These are phyloP conservation scores for Cytauxzoon felis DNA, from an alignment of 169 alveolate species.

Conservation along the genomic window DNA sequence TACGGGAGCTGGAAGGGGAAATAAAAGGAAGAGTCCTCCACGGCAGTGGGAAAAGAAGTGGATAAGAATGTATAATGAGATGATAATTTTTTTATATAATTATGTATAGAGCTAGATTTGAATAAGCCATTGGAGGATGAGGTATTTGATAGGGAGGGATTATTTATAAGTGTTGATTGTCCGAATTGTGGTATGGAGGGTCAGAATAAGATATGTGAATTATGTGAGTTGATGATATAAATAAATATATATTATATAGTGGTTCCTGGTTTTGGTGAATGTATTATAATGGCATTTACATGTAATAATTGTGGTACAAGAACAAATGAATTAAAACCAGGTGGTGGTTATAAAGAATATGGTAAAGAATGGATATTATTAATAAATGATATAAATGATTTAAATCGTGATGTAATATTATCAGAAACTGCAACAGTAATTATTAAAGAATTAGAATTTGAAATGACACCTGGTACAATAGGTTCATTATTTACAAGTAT, in stretches of 20 bases:
- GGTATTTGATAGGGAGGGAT: slow-evolving; percentile 45
- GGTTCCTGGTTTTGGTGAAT: slow-evolving; percentile 94
- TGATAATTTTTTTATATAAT: background rate
- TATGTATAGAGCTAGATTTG: slow-evolving; percentile 20
- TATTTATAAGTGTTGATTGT: slow-evolving; percentile 58
- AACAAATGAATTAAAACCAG: slow-evolving; percentile 92
- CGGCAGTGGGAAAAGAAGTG: background rate
- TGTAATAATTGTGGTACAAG: slow-evolving; percentile 92
- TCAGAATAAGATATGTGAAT: slow-evolving; percentile 83
- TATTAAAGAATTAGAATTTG: slow-evolving; percentile 92
- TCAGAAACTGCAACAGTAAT: slow-evolving; percentile 88
- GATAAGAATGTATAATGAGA: background rate
- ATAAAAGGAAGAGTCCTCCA: background rate
- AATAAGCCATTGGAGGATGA: slow-evolving; percentile 47
- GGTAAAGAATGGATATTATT: slow-evolving; percentile 71
- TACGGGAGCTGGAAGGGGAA: background rate
- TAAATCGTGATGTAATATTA: slow-evolving; percentile 92
- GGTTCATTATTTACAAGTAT: slow-evolving; percentile 92
- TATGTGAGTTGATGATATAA: slow-evolving; percentile 55
- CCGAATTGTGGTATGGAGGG: slow-evolving; percentile 83
- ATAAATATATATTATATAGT: background rate
- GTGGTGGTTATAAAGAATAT: slow-evolving; percentile 91
- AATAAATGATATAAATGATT: slow-evolving; percentile 71
- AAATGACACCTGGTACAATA: slow-evolving; percentile 83
- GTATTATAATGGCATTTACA: slow-evolving; percentile 89